Evolutionary conservation across 345 rosid species (phyloP).

Genomic region (Eucalyptus melliodora): DNA sequence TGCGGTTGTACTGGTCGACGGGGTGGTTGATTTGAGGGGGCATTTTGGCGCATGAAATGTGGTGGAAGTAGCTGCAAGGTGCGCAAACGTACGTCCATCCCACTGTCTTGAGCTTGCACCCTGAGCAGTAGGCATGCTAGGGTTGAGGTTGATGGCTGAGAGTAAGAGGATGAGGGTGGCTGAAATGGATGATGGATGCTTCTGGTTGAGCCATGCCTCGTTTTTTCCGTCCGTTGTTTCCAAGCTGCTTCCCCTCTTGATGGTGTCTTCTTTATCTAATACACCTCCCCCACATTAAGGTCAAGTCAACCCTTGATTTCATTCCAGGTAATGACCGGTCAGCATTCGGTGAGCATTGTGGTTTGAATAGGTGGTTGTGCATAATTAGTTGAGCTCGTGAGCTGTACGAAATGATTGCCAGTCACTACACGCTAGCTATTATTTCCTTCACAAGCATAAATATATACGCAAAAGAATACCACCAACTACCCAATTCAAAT

Average conservation of each 20-base stretch:
- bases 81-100: constrained; percentile 16
- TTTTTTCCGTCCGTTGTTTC: background rate
- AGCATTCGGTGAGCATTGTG: background rate
- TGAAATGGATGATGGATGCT: constrained; percentile 14
- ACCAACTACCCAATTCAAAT: background rate
- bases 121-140: constrained; percentile 1
- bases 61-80: constrained; percentile 18
- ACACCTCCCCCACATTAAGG: background rate
- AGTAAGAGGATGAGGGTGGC: constrained; percentile 29
- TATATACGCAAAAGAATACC: background rate
- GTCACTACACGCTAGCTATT: background rate
- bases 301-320: background rate
- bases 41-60: constrained; percentile 20
- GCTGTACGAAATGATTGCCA: background rate
- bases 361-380: background rate
- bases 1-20: constrained; percentile 8
- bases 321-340: background rate
- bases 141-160: constrained; percentile 7
- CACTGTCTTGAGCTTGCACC: constrained; percentile 12
- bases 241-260: background rate
- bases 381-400: background rate
- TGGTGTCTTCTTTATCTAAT: background rate
- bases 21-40: constrained; percentile 33
- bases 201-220: background rate
- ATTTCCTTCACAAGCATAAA: background rate